phyloP scores from a whole-genome alignment of 2,329 filamentous ascomycete genomes.

The Botrytis cinerea region DNA sequence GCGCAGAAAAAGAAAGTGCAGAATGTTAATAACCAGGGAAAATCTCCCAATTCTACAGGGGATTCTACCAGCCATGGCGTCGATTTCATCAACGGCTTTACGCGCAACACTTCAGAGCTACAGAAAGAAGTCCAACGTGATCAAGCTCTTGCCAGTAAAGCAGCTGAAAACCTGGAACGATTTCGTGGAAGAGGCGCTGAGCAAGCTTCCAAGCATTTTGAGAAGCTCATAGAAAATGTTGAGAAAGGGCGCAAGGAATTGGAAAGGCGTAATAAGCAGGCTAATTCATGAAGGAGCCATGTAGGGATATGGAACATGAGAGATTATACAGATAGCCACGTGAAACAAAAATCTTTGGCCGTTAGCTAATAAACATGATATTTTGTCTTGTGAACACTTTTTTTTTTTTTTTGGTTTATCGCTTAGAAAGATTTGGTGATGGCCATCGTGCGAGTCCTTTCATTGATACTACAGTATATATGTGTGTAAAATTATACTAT shows the following conservation, averaged over 20 bases:
- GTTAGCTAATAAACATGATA: not conserved
- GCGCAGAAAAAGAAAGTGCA: not conserved
- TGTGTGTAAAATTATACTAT: not conserved
- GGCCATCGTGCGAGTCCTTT: not conserved
- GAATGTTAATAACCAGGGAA: not conserved
- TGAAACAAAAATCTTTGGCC: not conserved
- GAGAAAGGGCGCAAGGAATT: slow-evolving; percentile 3
- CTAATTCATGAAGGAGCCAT: not conserved
- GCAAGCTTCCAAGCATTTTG: slow-evolving; percentile 1
- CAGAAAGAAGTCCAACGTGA: not conserved
- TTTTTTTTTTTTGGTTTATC: not conserved
- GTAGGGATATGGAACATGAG: not conserved
- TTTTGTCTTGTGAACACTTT: too few relatives aligned
- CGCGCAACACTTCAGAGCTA: not conserved
- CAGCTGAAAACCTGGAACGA: not conserved
- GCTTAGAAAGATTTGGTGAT: not conserved
- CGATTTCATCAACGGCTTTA: not conserved
- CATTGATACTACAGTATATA: not conserved
- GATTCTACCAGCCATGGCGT: not conserved
- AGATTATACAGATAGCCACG: not conserved
- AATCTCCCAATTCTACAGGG: too few relatives aligned
- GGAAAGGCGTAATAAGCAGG: not conserved
- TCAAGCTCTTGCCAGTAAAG: not conserved
- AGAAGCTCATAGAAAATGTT: slow-evolving; percentile 4
- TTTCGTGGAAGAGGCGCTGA: not conserved